phyloP scores from a whole-genome alignment of 306 rosid genomes.

The Sesbania bispinosa region DNA sequence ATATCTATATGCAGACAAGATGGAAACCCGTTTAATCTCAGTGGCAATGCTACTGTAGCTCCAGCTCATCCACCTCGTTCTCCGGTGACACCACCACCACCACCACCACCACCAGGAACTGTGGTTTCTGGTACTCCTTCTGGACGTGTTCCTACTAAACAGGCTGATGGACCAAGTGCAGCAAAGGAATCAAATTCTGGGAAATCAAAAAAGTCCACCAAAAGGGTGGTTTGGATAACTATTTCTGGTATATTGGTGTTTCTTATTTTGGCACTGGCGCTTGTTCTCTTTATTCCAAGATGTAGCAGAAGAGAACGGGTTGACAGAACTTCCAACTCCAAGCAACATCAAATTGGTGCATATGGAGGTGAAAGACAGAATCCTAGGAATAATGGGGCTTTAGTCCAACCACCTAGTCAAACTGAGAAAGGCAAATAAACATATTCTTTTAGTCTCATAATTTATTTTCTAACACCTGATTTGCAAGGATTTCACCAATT shows the following conservation, averaged over 20 bases:
- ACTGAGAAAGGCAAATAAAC: conserved; percentile 55
- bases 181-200: conserved; percentile 51
- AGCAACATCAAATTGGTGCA: conserved; percentile 57
- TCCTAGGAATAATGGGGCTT: conserved; percentile 41
- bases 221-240: conserved; percentile 72
- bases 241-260: conserved; percentile 51
- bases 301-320: conserved; percentile 49
- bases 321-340: conserved; percentile 60
- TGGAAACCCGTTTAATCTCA: conserved; percentile 73
- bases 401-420: conserved; percentile 46
- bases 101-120: conserved; percentile 44
- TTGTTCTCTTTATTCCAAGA: conserved; percentile 59
- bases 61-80: conserved; percentile 52
- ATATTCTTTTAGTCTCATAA: conserved; percentile 6
- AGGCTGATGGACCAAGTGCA: conserved; percentile 58
- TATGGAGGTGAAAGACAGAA: conserved; percentile 61
- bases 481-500: not conserved
- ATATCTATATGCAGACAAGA: conserved; percentile 56
- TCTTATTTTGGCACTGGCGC: conserved; percentile 50
- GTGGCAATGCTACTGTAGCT: conserved; percentile 41
- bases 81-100: conserved; percentile 38
- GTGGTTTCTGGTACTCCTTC: conserved; percentile 44
- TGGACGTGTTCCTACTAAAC: conserved; percentile 50
- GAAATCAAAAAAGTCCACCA: conserved; percentile 43
- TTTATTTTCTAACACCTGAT: conserved; percentile 9